These are phyloP conservation scores for Atkinsonella hypoxylon DNA, from an alignment of 2,329 filamentous ascomycete species.

Conservation along the genomic window DNA sequence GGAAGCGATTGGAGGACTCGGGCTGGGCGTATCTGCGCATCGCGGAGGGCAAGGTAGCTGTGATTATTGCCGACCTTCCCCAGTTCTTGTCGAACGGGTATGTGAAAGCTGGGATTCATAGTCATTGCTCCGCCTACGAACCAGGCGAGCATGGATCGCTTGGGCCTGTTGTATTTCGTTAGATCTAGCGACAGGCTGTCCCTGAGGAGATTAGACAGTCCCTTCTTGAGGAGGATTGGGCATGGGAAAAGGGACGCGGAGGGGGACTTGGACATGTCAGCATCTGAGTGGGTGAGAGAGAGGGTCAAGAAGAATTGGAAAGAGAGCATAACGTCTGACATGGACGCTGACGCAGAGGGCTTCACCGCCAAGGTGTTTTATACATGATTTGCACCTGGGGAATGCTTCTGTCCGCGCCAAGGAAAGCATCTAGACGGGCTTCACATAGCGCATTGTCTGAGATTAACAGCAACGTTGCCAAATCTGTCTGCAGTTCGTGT, in stretches of 20 bases:
- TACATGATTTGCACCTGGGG: neutral
- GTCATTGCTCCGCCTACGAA: constrained; percentile 2
- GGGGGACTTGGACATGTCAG: constrained; percentile 2
- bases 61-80: constrained; percentile 3
- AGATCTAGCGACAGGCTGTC: constrained; percentile 4
- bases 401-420: too few species aligned
- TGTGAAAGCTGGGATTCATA: constrained; percentile 4
- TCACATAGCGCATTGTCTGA: neutral
- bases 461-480: too few species aligned
- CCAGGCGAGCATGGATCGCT: constrained; percentile 2
- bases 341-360: neutral
- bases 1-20: constrained; percentile 13
- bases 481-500: neutral
- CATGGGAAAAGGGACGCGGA: neutral
- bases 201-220: constrained; percentile 1
- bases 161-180: constrained; percentile 5
- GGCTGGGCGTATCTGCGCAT: constrained; percentile 4
- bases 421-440: too few species aligned
- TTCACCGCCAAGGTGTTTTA: constrained; percentile 6
- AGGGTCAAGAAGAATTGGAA: constrained; percentile 4
- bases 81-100: constrained; percentile 4
- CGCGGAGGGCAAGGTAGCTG: constrained; percentile 4
- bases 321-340: neutral
- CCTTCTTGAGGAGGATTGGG: constrained; percentile 1
- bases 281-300: constrained; percentile 4